Evolutionary conservation across 2,329 filamentous ascomycete species (phyloP), one percentile per base, ranked within the genome.

Genomic region (Arthrobotrys pseudoclavata): DNA sequence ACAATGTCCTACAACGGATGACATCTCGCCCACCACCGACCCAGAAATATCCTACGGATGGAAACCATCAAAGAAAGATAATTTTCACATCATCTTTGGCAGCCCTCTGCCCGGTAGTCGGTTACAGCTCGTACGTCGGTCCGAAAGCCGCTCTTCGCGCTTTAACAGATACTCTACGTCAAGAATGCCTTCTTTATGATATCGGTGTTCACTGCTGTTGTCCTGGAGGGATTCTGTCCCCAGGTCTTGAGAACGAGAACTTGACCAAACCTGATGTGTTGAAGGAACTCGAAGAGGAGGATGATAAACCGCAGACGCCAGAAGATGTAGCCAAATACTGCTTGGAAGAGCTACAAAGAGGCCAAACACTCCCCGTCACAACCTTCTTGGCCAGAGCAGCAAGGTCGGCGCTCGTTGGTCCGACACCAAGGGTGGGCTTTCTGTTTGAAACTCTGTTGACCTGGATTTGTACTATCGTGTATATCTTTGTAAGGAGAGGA

Each of bases 171-270:
- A 91, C 90, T 0, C 86, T 99, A 61, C 89, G 89, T 22, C 92
- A 95, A 82, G 96, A 99, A 84, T 86, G 96, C 50, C 86, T 93
- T 81, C 86, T 97, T 63, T 99, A 98, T 86, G 94, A 94, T 52
- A 91, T 91, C 66, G 88, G 61, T 12, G 74, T 68, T 7, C 67
- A 71, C 24, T 88, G 93, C 48, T 89, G 98, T 12, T 92, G 90
- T 81, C 96, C 96, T 0, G 95, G 92, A 66, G 93, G 91, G 1
- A 98, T 99, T 79, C 86, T 89, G 13, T 91, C 88, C 4, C 90
- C 93, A 0, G 94, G 94, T 0, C 88, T 91, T 63, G 90, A 91
- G 76, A 86, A 88, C 18, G 95, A 98, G 85, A 91, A 96, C 82
- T 84, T 86, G 81, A 88, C 88, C 29, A 98, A 98, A 84, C 95